Percentiles rank a stretch among this genome's conserved stretches.
Conservation (phyloP, 2,329 filamentous ascomycete genomes). For the Sporothrix pallida region DNA sequence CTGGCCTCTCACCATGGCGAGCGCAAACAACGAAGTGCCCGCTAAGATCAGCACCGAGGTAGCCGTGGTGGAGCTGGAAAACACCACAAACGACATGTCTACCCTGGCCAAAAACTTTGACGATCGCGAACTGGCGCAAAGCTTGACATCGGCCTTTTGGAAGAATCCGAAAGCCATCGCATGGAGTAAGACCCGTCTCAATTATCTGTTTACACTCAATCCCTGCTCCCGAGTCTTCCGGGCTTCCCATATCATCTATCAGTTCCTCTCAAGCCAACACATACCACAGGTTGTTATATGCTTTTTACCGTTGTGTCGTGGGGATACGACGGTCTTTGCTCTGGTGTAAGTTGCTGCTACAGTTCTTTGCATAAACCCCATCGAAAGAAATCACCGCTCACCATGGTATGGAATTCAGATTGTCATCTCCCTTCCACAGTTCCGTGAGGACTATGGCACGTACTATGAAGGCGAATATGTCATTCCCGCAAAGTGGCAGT, state of each 20-base stretch:
- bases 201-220: no score
- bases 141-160: not conserved
- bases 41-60: not conserved
- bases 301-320: constrained; percentile 13
- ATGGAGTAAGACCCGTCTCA: constrained; percentile 8
- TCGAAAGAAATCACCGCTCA: not conserved
- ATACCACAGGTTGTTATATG: constrained; percentile 3
- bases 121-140: not conserved
- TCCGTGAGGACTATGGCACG: not conserved
- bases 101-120: constrained; percentile 8
- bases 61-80: not conserved
- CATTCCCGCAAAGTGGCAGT: constrained; percentile 21
- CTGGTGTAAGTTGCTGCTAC: constrained; percentile 2
- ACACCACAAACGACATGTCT: not conserved
- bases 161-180: constrained; percentile 1
- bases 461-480: constrained; percentile 22
- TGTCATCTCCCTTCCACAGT: constrained; percentile 10
- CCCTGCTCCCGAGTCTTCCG: constrained; percentile 2
- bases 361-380: not conserved
- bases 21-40: not conserved
- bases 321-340: constrained; percentile 22
- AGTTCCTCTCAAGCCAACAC: not conserved
- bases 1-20: not conserved
- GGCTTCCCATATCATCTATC: not conserved
- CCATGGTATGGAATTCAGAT: not conserved